These are phyloP conservation scores for Monosporascus sp. DNA, from an alignment of 2,329 filamentous ascomycete species.

Conservation along the genomic window DNA sequence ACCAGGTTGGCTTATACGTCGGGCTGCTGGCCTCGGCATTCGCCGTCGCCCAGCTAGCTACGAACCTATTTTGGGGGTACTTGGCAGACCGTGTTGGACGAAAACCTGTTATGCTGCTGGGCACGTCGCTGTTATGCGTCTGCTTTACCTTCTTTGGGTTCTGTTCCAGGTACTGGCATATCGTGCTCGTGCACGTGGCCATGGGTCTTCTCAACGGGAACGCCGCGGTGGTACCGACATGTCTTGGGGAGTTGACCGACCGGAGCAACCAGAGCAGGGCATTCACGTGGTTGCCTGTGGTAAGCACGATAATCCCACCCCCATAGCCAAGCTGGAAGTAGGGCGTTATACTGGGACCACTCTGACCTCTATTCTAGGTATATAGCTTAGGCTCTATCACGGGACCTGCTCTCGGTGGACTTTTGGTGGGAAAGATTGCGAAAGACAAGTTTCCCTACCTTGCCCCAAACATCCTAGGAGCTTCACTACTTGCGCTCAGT, in stretches of 20 bases:
- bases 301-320: too few relatives aligned
- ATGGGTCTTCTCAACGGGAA: conserved; percentile 97
- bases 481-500: conserved; percentile 64
- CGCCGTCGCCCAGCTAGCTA: conserved; percentile 84
- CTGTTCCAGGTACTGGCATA: conserved; percentile 75
- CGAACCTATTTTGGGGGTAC: conserved; percentile 89
- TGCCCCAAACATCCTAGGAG: conserved; percentile 74
- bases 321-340: too few relatives aligned
- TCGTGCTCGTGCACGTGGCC: conserved; percentile 75
- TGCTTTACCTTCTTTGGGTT: conserved; percentile 88
- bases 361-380: conserved; percentile 29
- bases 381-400: conserved; percentile 93
- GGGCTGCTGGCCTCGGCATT: conserved; percentile 87
- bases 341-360: too few relatives aligned
- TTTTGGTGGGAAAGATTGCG: conserved; percentile 63
- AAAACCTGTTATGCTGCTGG: conserved; percentile 76
- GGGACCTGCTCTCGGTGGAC: conserved; percentile 82
- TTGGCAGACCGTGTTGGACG: conserved; percentile 72
- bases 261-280: conserved; percentile 88
- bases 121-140: conserved; percentile 73
- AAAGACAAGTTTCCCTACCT: conserved; percentile 71
- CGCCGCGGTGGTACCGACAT: conserved; percentile 88
- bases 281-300: conserved; percentile 89
- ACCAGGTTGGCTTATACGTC: conserved; percentile 78
- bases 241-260: conserved; percentile 90